A percentile compares a stretch with the other conserved stretches of the same genome.
phyloP scores from a whole-genome alignment of 305 asterid species.

The Plantago coronopus region DNA sequence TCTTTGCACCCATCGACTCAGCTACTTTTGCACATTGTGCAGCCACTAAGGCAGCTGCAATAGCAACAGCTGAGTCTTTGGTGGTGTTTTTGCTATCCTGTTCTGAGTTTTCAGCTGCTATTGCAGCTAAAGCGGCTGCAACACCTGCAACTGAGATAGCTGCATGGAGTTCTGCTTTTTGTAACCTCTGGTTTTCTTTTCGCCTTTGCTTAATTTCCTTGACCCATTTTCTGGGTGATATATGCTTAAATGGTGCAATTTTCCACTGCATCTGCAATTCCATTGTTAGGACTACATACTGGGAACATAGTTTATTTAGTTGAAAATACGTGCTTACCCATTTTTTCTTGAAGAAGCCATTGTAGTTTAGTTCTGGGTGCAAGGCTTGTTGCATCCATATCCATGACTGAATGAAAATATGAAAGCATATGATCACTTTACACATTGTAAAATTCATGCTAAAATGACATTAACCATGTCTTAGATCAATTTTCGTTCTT shows the following conservation, averaged over 20 bases:
- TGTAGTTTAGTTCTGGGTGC: constrained; percentile 92
- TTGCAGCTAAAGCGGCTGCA: constrained; percentile 92
- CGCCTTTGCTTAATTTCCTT: constrained; percentile 69
- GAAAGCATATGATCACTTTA: constrained; percentile 3
- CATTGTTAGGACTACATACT: constrained; percentile 2
- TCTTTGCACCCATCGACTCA: constrained; percentile 93
- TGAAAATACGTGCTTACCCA: constrained; percentile 51
- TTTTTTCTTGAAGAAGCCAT: constrained; percentile 70
- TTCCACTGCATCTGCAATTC: constrained; percentile 69
- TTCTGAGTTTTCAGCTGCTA: constrained; percentile 66
- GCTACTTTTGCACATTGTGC: constrained; percentile 90
- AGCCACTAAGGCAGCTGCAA: constrained; percentile 86
- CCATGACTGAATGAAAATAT: constrained; percentile 61
- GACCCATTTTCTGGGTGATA: constrained; percentile 80
- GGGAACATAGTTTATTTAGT: not conserved
- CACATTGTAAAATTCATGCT: not conserved
- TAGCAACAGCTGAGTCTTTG: constrained; percentile 68
- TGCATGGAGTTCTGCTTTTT: constrained; percentile 86
- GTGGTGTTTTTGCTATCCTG: constrained; percentile 23
- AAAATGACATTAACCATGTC: not conserved
- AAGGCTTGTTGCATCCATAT: constrained; percentile 99
- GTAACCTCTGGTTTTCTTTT: constrained; percentile 71
- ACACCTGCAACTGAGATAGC: constrained; percentile 87
- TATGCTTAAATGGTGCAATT: constrained; percentile 49
- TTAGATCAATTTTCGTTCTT: not conserved